phyloP scores from a whole-genome alignment of 345 rosid species.

The Eutrema yunnanense region DNA sequence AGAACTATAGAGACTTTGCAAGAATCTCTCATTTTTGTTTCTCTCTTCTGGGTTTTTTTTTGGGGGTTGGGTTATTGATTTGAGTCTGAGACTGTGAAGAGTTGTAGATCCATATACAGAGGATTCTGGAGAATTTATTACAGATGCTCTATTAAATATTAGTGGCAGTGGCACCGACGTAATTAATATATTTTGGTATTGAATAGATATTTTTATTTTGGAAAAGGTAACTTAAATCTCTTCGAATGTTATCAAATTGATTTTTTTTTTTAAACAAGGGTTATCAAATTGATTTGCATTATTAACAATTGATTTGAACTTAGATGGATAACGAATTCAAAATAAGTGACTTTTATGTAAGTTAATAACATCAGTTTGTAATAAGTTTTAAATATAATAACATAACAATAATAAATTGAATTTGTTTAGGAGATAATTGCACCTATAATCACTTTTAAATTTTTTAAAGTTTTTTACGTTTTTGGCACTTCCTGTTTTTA shows the following conservation, averaged over 20 bases:
- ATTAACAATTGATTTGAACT: background rate
- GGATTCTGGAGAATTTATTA: conserved; percentile 13
- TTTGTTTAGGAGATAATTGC: background rate
- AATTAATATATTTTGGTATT: background rate
- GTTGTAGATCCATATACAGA: conserved; percentile 28
- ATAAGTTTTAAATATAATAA: background rate
- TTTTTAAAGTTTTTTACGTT: too few species aligned
- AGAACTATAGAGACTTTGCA: conserved; percentile 35
- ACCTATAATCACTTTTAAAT: too few species aligned
- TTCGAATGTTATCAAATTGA: background rate
- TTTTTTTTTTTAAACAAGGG: background rate
- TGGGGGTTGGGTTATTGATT: background rate
- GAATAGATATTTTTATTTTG: background rate
- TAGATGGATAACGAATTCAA: background rate
- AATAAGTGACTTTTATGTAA: background rate
- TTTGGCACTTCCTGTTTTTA: too few species aligned
- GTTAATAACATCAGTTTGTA: background rate
- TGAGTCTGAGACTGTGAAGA: conserved; percentile 14
- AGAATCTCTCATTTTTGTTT: conserved; percentile 35
- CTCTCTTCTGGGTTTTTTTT: background rate
- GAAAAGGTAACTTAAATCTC: background rate
- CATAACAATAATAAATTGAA: background rate
- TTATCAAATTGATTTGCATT: background rate
- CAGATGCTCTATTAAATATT: conserved; percentile 23
- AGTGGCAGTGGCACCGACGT: conserved; percentile 30